Percentiles rank a stretch among this genome's conserved stretches.
Evolutionary conservation across 1,284 basidiomycete genomes (phyloP).

Genomic region (Salmacisia buchloeana): DNA sequence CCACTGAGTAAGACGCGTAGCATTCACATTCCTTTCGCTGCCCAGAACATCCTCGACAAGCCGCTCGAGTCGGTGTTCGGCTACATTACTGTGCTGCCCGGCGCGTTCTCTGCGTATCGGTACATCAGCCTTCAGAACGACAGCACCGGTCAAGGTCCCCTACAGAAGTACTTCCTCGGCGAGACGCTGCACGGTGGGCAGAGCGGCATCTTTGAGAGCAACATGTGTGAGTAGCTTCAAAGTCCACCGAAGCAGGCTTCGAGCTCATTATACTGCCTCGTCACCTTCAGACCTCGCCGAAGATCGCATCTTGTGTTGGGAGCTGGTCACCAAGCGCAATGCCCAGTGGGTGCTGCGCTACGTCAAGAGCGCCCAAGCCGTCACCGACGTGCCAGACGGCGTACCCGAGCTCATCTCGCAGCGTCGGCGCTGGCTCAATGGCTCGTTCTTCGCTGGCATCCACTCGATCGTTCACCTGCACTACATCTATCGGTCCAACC

Average conservation of each 20-base stretch:
- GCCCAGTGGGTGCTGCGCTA: constrained; percentile 46
- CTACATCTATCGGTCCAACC: constrained; percentile 48
- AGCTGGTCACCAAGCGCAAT: constrained; percentile 52
- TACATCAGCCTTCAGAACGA: constrained; percentile 90
- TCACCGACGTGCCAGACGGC: constrained; percentile 45
- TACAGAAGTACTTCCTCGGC: constrained; percentile 90
- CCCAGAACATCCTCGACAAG: constrained; percentile 29
- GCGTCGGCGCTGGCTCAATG: constrained; percentile 46
- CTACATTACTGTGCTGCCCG: constrained; percentile 85
- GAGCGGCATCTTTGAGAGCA: constrained; percentile 45
- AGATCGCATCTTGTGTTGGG: constrained; percentile 47
- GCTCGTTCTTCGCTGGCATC: constrained; percentile 47
- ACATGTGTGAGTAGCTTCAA: constrained; percentile 28
- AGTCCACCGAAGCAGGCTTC: background rate
- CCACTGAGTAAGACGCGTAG: too few relatives aligned
- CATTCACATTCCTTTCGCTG: too few relatives aligned
- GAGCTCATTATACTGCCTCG: background rate
- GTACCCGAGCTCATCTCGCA: constrained; percentile 46
- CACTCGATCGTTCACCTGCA: constrained; percentile 49
- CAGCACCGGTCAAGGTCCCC: constrained; percentile 69
- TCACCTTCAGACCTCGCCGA: constrained; percentile 8
- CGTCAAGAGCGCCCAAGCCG: constrained; percentile 44
- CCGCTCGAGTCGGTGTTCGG: constrained; percentile 72
- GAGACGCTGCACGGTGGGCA: constrained; percentile 60
- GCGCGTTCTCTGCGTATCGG: constrained; percentile 74